Percentiles rank a stretch among this genome's conserved stretches.
These are phyloP conservation scores for Bacidia rubella DNA, from an alignment of 495 filamentous ascomycete species.

Conservation along the genomic window DNA sequence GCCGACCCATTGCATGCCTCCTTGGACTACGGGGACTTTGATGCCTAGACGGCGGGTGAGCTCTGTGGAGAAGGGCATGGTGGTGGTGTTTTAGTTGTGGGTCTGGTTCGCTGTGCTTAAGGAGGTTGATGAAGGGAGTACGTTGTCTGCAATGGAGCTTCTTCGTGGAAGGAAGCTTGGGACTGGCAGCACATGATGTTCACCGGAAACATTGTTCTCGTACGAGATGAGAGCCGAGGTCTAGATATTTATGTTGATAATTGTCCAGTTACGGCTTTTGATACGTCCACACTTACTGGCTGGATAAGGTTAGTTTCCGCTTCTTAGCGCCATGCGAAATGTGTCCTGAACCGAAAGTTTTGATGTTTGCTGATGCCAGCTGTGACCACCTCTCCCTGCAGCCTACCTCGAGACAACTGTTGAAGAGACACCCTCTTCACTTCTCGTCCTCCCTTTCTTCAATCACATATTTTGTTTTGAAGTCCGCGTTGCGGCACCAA, in stretches of 20 bases:
- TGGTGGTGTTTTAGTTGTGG: background rate
- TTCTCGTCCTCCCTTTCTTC: background rate
- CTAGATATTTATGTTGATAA: background rate
- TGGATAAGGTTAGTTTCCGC: background rate
- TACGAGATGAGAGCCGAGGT: background rate
- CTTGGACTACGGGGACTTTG: slow-evolving; percentile 88
- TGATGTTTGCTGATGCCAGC: background rate
- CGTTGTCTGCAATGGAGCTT: no score
- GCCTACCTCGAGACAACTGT: background rate
- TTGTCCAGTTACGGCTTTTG: background rate
- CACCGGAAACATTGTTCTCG: background rate
- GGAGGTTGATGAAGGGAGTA: background rate
- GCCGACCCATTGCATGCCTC: slow-evolving; percentile 80
- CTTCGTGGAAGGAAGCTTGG: no score
- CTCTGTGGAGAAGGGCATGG: slow-evolving; percentile 86
- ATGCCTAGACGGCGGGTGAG: slow-evolving; percentile 85
- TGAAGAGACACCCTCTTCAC: background rate
- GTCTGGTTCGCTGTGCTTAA: background rate
- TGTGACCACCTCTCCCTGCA: background rate
- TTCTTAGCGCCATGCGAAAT: background rate
- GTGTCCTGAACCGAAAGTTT: background rate
- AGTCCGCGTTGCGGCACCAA: slow-evolving; percentile 19
- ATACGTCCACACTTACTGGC: background rate
- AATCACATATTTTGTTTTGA: slow-evolving; percentile 3
- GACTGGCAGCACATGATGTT: background rate